Evolutionary conservation across 225 moss, liverwort and hornwort genomes (phyloP).

Genomic region (Bryum argenteum): DNA sequence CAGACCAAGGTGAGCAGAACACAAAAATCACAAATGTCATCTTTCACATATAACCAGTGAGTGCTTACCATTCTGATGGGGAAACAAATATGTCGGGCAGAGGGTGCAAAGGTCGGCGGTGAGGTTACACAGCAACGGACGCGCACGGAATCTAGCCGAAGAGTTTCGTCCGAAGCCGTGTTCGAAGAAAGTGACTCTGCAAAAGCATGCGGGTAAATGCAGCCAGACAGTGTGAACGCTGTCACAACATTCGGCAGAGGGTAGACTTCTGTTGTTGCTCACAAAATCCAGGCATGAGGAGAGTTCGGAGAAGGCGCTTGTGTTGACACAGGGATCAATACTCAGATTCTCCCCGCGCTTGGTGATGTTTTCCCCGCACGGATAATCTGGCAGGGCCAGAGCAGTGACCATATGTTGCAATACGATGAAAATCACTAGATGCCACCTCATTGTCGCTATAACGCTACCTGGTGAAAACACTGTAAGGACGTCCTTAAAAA

Average conservation of each 20-base stretch:
- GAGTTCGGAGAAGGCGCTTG: conserved; percentile 31
- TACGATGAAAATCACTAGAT: not conserved
- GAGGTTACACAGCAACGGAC: conserved; percentile 48
- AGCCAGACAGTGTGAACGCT: conserved; percentile 28
- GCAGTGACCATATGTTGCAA: conserved; percentile 21
- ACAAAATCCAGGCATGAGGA: conserved; percentile 36
- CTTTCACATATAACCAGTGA: not conserved
- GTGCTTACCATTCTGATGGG: conserved; percentile 26
- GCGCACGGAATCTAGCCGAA: conserved; percentile 38
- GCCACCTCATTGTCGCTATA: conserved; percentile 30
- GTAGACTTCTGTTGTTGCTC: conserved; percentile 11
- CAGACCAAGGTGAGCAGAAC: not conserved
- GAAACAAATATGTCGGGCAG: conserved; percentile 42
- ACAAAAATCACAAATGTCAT: not conserved
- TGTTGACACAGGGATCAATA: conserved; percentile 35
- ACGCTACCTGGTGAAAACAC: conserved; percentile 17
- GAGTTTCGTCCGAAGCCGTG: conserved; percentile 37
- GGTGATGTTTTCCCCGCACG: conserved; percentile 32
- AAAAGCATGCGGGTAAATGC: conserved; percentile 48
- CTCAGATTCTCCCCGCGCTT: conserved; percentile 28
- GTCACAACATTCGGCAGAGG: conserved; percentile 44
- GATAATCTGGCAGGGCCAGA: conserved; percentile 41
- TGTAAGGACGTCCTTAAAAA: not conserved
- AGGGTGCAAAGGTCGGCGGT: conserved; percentile 48
- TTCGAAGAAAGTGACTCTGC: conserved; percentile 51